Evolutionary conservation across 208 protist genomes (phyloP).

Genomic region (Leishmania turanica): DNA sequence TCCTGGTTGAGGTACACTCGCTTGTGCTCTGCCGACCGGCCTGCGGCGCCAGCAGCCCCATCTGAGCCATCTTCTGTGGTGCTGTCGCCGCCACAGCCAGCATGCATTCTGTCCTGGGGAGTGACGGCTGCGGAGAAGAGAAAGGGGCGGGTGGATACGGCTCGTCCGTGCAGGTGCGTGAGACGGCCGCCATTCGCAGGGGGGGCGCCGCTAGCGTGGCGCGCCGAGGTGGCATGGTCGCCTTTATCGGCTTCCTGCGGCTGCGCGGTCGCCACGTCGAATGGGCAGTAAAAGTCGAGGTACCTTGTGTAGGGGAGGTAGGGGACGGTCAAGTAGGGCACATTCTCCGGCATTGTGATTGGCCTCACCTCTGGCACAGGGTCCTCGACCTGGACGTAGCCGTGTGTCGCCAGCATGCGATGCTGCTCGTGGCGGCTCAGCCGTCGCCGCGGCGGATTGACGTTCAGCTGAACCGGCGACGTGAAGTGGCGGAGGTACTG

Average conservation of each 20-base stretch:
- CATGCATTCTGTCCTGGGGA: background rate
- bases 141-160: conserved; percentile 17
- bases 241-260: background rate
- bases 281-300: conserved; percentile 36
- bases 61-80: background rate
- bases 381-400: conserved; percentile 36
- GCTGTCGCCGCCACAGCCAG: no score
- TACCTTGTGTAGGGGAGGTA: conserved; percentile 24
- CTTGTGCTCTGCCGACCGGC: background rate
- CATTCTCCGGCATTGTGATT: conserved; percentile 38
- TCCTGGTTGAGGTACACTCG: conserved; percentile 31
- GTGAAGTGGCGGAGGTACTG: conserved; percentile 77
- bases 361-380: conserved; percentile 55
- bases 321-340: conserved; percentile 34
- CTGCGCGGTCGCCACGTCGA: conserved; percentile 2
- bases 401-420: conserved; percentile 56
- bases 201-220: background rate
- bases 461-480: conserved; percentile 79
- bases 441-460: conserved; percentile 45
- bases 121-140: conserved; percentile 14
- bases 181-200: background rate
- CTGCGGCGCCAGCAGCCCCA: background rate
- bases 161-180: conserved; percentile 22
- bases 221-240: background rate
- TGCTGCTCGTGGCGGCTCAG: conserved; percentile 83